These are phyloP conservation scores for Moricandia arvensis DNA, from an alignment of 345 rosid species.

Conservation along the genomic window DNA sequence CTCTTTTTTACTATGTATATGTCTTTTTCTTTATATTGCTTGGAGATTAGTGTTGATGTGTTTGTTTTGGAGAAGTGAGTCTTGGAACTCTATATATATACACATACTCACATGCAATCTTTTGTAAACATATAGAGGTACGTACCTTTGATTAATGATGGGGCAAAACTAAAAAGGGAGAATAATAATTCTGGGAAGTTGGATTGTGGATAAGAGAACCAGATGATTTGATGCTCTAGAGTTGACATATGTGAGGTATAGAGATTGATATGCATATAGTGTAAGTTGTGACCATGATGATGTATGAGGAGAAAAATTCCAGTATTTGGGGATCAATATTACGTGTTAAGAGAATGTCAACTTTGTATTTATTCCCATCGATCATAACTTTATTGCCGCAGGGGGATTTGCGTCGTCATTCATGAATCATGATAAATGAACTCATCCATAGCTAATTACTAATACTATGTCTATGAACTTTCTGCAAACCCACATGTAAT, in stretches of 20 bases:
- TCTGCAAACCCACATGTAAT: background rate
- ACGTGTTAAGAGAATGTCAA: constrained; percentile 42
- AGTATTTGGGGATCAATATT: constrained; percentile 28
- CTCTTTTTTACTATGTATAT: too few relatives aligned
- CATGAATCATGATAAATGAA: background rate
- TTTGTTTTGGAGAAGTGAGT: constrained; percentile 28
- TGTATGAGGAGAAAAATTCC: constrained; percentile 31
- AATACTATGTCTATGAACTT: background rate
- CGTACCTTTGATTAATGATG: constrained; percentile 20
- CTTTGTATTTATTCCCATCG: constrained; percentile 35
- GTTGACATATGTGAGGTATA: constrained; percentile 31
- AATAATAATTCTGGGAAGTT: constrained; percentile 5
- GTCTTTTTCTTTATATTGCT: background rate
- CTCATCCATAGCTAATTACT: constrained; percentile 3
- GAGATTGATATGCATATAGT: constrained; percentile 23
- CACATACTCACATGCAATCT: constrained; percentile 16
- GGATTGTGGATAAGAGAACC: constrained; percentile 33
- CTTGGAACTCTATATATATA: constrained; percentile 30
- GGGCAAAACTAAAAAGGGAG: constrained; percentile 20
- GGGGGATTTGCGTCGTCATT: constrained; percentile 1
- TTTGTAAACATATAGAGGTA: constrained; percentile 7
- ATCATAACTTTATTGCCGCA: constrained; percentile 23
- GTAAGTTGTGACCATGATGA: constrained; percentile 35
- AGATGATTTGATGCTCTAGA: constrained; percentile 30
- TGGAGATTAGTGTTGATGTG: constrained; percentile 21